Conservation (phyloP, 441 rosid species). For the Francoa sonchifolia region DNA sequence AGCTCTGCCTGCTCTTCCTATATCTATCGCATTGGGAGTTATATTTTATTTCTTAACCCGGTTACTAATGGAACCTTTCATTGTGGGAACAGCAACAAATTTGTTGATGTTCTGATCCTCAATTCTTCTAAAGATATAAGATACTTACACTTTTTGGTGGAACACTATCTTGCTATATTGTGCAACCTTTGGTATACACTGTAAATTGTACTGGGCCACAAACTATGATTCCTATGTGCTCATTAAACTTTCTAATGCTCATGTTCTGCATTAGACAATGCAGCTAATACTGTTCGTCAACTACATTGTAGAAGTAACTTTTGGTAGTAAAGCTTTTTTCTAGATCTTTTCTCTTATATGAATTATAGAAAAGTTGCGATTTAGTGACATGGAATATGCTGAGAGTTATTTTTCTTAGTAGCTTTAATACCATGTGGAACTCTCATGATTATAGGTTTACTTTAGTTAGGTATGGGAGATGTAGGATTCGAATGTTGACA, state of each 20-base stretch:
- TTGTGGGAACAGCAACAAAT: constrained; percentile 70
- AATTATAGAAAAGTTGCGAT: no score
- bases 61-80: constrained; percentile 80
- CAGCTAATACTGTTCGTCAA: no score
- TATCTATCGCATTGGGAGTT: constrained; percentile 72
- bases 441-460: no score
- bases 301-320: no score
- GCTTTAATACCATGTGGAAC: no score
- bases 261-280: constrained; percentile 7
- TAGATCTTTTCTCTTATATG: no score
- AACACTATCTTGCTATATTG: constrained; percentile 9
- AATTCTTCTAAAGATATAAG: constrained; percentile 5
- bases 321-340: no score
- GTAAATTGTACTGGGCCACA: constrained; percentile 9
- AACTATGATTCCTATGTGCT: constrained; percentile 1
- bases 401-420: no score
- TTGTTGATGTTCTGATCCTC: constrained; percentile 60
- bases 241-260: no score
- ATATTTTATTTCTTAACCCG: constrained; percentile 86
- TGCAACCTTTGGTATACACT: constrained; percentile 11
- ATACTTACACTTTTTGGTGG: constrained; percentile 7
- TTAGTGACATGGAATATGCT: no score
- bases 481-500: no score
- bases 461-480: no score
- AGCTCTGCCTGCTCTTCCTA: constrained; percentile 92